Evolutionary conservation across 176 grass and related monocot genomes (phyloP).

Genomic region (Leersia perrieri): DNA sequence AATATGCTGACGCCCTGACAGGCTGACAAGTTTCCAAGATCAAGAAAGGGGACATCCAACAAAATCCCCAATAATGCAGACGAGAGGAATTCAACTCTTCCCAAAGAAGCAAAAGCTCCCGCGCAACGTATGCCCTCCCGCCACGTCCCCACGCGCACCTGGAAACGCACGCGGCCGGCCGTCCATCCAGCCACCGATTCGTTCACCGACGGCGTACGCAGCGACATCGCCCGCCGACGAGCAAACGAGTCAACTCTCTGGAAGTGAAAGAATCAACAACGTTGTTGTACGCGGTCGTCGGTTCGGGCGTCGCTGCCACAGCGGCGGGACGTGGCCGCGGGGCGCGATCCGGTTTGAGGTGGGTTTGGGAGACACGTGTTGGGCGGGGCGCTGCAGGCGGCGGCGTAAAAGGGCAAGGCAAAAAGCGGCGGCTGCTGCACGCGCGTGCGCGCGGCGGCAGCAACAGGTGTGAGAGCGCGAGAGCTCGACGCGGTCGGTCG

Average conservation of each 20-base stretch:
- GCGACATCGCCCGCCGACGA: background rate
- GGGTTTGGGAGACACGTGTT: slow-evolving; percentile 16
- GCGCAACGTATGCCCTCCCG: background rate
- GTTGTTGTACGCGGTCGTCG: background rate
- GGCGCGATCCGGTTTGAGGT: background rate
- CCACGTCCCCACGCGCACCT: background rate
- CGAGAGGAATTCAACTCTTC: background rate
- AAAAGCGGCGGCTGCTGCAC: background rate
- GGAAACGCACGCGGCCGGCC: background rate
- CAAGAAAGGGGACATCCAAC: background rate
- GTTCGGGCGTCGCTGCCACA: slow-evolving; percentile 28
- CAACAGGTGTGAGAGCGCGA: background rate
- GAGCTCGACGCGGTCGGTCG: background rate
- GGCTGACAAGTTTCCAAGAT: background rate
- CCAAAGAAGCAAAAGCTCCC: background rate
- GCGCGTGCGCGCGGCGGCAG: background rate
- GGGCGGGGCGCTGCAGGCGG: background rate
- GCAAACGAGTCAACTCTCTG: background rate
- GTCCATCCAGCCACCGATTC: slow-evolving; percentile 10
- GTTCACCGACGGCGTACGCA: slow-evolving; percentile 7
- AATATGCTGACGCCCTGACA: background rate
- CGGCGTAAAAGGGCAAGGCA: background rate
- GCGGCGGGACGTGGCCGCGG: background rate
- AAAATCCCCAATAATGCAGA: background rate
- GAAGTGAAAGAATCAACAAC: background rate